Evolutionary conservation across 805 yeast species (phyloP), one percentile per base, ranked within the genome.

Genomic region (Candida railenensis): DNA sequence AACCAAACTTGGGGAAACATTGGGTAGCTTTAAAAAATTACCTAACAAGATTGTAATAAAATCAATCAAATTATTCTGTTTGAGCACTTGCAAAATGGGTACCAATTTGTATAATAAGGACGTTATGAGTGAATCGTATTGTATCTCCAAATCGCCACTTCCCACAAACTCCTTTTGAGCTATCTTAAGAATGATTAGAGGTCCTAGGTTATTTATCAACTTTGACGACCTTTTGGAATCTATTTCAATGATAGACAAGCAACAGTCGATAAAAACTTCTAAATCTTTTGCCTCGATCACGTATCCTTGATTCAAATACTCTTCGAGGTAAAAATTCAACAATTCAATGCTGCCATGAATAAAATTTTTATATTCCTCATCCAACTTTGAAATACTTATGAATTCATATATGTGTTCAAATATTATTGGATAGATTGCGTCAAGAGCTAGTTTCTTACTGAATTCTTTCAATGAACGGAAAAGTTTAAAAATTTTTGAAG

Each of bases 401-500:
- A 69, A 67, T 40, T 65, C 63, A 48, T 61, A 64, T 2, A 68
- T 54, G 47, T 70, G 77, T 19, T 58, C 55, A 44, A 71, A 67
- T 1, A 71, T 52, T 14, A 48, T 49, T 3, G 77, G 76, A 46
- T 69, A 72, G 3, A 72, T 52, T 3, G 58, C 46, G 21, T 68
- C 69, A 28, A 67, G 53, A 3, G 68, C 56, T 33, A 71, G 46
- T 37, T 61, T 63, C 37, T 59, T 63, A 2, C 75, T 67, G 40
- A 70, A 63, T 12, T 69, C 76, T 42, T 60, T 65, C 34, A 69
- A 51, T 0, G 50, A 50, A 28, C 53, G 56, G 40, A 67, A 53
- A 12, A 62, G 56, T 1, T 51, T 55, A 20, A 67, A 50, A 32
- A 71, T 55, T 2, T 50, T 51, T 49, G 18, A 57, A 49, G 3